Evolutionary conservation across 306 rosid genomes (phyloP).

Genomic region (Fragaria vesca): DNA sequence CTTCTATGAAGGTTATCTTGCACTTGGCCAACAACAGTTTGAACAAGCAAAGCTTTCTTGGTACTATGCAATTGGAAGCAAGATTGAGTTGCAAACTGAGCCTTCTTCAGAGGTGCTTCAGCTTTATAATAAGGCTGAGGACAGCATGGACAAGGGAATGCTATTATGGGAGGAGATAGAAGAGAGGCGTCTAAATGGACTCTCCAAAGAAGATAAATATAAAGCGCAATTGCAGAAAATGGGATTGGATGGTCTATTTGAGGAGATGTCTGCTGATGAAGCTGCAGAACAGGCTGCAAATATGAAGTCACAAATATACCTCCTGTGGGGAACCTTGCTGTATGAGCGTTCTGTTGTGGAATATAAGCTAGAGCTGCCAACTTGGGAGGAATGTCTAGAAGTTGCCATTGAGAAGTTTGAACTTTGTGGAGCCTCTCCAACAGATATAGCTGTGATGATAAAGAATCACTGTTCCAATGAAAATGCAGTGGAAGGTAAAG

Average conservation of each 20-base stretch:
- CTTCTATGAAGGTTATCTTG: conserved; percentile 81
- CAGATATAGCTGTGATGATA: conserved; percentile 89
- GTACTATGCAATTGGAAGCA: conserved; percentile 56
- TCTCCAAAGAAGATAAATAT: conserved; percentile 67
- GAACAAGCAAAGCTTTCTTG: conserved; percentile 90
- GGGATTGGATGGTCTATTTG: conserved; percentile 58
- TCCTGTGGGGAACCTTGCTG: conserved; percentile 85
- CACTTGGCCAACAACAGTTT: conserved; percentile 85
- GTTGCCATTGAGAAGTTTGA: conserved; percentile 89
- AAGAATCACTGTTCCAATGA: conserved; percentile 95
- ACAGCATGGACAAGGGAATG: conserved; percentile 88
- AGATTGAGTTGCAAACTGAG: conserved; percentile 42
- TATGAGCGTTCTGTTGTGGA: conserved; percentile 91
- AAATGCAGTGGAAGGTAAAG: conserved; percentile 81
- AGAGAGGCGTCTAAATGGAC: conserved; percentile 74
- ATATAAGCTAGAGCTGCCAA: conserved; percentile 69
- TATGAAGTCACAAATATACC: conserved; percentile 77
- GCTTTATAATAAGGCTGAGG: conserved; percentile 88
- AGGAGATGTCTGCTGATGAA: conserved; percentile 65
- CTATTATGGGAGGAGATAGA: conserved; percentile 83
- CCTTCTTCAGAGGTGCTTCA: conserved; percentile 63
- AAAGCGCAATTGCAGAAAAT: conserved; percentile 55
- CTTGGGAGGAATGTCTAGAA: conserved; percentile 97
- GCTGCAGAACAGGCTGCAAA: conserved; percentile 68
- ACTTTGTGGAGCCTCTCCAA: conserved; percentile 87